phyloP scores from a whole-genome alignment of 164 flowering plant genomes.

The Aristolochia fimbriata region DNA sequence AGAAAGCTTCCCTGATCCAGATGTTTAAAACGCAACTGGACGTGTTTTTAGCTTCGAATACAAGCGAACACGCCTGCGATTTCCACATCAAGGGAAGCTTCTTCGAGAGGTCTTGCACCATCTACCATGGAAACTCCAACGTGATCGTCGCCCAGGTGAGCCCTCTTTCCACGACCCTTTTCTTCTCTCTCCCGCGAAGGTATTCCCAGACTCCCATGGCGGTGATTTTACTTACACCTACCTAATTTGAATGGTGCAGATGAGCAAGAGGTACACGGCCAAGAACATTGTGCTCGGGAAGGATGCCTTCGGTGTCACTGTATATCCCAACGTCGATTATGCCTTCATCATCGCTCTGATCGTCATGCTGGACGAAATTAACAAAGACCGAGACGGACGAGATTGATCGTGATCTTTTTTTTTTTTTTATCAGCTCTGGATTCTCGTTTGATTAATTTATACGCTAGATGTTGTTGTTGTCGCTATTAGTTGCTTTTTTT shows the following conservation, averaged over 20 bases:
- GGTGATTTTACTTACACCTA: background rate
- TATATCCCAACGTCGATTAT: conserved; percentile 20
- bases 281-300: conserved; percentile 17
- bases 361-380: conserved; percentile 18
- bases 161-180: background rate
- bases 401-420: background rate
- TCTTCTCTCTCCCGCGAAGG: background rate
- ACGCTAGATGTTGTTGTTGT: too few species aligned
- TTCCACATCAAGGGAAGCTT: conserved; percentile 31
- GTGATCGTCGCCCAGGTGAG: conserved; percentile 24
- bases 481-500: too few species aligned
- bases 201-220: background rate
- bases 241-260: conserved; percentile 10
- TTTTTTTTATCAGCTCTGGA: too few species aligned
- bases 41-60: conserved; percentile 19
- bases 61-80: conserved; percentile 17
- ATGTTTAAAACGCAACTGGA: conserved; percentile 19
- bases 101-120: conserved; percentile 24
- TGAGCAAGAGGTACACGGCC: conserved; percentile 14
- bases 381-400: conserved; percentile 7
- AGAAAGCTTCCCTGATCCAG: conserved; percentile 25
- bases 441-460: too few species aligned
- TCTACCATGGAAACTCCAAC: conserved; percentile 14
- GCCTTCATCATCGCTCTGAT: conserved; percentile 18
- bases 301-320: conserved; percentile 18